Conservation (phyloP, 768 basidiomycete genomes). For the Leucocoprinus leucothites region DNA sequence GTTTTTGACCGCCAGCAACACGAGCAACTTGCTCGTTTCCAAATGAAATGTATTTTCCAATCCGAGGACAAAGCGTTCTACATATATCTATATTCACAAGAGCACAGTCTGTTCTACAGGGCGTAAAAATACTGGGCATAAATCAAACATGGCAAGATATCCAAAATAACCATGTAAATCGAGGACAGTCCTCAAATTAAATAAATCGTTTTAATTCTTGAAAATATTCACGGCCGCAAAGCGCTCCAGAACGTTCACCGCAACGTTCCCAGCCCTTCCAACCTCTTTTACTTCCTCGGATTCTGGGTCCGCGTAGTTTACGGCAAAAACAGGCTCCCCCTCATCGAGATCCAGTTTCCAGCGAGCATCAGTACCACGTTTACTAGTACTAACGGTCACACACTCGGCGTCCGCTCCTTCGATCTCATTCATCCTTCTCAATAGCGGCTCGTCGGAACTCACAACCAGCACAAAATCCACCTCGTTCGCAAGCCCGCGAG, state of each 20-base stretch:
- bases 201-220: background rate
- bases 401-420: slow-evolving; percentile 51
- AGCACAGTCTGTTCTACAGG: background rate
- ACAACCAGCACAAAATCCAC: slow-evolving; percentile 61
- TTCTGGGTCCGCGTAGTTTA: background rate
- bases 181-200: background rate
- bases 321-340: background rate
- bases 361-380: slow-evolving; percentile 75
- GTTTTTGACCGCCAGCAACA: no score
- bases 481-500: slow-evolving; percentile 32
- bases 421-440: slow-evolving; percentile 73
- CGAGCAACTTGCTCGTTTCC: no score
- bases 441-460: slow-evolving; percentile 74
- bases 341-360: slow-evolving; percentile 52
- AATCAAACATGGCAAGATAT: no score
- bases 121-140: no score
- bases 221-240: slow-evolving; percentile 4
- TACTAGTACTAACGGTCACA: slow-evolving; percentile 60
- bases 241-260: slow-evolving; percentile 1
- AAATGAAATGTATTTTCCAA: no score
- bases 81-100: background rate
- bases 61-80: background rate
- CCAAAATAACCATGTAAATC: background rate
- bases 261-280: slow-evolving; percentile 4
- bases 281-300: background rate